phyloP scores from a whole-genome alignment of 768 basidiomycete genomes.

The Leccinum disarticulatum region DNA sequence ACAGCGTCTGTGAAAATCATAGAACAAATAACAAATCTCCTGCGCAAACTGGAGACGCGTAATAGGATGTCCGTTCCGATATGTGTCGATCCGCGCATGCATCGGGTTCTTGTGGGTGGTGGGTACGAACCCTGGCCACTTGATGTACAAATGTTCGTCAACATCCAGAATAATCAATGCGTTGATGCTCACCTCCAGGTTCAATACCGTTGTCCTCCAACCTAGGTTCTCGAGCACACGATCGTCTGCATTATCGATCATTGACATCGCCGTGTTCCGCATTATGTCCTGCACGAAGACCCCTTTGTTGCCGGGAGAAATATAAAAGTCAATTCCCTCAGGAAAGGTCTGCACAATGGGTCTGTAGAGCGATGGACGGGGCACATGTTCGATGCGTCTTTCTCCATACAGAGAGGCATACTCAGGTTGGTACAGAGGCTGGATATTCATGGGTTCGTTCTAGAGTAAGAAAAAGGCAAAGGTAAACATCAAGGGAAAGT shows the following conservation, averaged over 20 bases:
- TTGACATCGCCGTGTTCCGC: background rate
- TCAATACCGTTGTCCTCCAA: constrained; percentile 1
- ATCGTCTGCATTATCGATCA: background rate
- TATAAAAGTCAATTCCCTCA: background rate
- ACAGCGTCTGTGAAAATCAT: background rate
- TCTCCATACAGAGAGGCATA: background rate
- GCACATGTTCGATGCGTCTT: background rate
- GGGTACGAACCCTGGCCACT: constrained; percentile 1
- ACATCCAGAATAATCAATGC: background rate
- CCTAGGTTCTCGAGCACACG: background rate
- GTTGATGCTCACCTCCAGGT: background rate
- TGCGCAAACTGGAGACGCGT: background rate
- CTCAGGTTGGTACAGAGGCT: background rate
- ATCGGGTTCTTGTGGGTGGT: background rate
- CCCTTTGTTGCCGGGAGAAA: background rate
- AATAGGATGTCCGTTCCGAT: background rate
- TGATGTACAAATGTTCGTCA: background rate
- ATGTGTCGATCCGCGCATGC: background rate
- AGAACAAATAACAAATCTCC: background rate
- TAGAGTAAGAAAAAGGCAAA: background rate
- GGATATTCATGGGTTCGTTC: background rate
- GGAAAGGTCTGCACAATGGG: background rate
- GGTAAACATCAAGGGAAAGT: background rate
- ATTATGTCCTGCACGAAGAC: background rate
- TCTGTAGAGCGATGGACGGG: background rate